Percentiles rank a stretch among this genome's conserved stretches.
Conservation (phyloP, 345 rosid species). For the Syzygium oleosum region DNA sequence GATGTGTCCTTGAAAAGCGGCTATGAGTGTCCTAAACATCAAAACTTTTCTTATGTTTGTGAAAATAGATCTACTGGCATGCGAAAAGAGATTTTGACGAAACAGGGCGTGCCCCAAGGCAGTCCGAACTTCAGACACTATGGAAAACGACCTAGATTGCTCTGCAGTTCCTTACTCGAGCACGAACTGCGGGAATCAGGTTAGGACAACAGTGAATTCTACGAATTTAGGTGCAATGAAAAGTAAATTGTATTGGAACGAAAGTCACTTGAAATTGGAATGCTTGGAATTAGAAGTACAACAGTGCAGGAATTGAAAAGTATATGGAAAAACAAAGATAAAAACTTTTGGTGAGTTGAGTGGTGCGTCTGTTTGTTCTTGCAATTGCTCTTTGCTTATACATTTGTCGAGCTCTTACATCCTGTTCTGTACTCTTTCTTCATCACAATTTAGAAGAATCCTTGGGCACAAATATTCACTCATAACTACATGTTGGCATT, state of each 20-base stretch:
- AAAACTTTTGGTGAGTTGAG: neutral
- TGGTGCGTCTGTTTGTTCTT: neutral
- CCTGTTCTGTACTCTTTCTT: neutral
- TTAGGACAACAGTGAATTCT: neutral
- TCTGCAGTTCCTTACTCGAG: neutral
- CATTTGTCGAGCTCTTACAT: neutral
- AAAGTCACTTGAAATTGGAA: neutral
- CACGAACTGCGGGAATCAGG: neutral
- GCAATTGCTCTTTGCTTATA: neutral
- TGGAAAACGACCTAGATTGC: neutral
- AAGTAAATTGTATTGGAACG: neutral
- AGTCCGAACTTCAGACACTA: neutral
- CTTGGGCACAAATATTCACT: neutral
- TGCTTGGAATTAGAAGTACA: neutral
- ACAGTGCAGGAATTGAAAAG: neutral
- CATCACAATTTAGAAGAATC: neutral
- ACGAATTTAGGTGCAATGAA: neutral
- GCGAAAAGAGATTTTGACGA: neutral
- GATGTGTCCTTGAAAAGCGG: neutral
- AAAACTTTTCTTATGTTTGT: neutral
- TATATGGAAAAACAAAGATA: neutral
- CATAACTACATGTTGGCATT: neutral
- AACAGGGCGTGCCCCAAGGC: neutral
- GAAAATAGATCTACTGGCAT: neutral
- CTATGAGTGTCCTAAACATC: neutral